These are phyloP conservation scores for Cladophialophora bantiana DNA, from an alignment of 2,329 filamentous ascomycete genomes.

Conservation along the genomic window DNA sequence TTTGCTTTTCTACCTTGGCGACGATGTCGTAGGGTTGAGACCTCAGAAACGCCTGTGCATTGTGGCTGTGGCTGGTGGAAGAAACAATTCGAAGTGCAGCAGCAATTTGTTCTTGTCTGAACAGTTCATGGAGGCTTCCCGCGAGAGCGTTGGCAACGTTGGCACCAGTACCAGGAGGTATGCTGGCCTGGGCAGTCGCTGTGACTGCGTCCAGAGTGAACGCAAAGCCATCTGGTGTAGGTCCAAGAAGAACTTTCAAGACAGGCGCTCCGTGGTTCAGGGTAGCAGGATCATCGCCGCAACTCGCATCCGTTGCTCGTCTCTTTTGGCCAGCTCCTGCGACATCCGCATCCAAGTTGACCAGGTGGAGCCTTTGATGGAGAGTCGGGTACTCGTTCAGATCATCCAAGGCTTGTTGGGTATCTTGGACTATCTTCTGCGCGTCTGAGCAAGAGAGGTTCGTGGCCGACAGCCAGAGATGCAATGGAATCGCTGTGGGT, in stretches of 20 bases:
- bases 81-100: slow-evolving; percentile 64
- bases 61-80: slow-evolving; percentile 42
- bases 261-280: slow-evolving; percentile 58
- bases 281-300: slow-evolving; percentile 41
- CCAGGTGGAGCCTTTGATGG: slow-evolving; percentile 75
- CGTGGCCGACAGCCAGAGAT: slow-evolving; percentile 77
- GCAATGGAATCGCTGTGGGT: slow-evolving; percentile 84
- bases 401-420: slow-evolving; percentile 85
- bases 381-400: slow-evolving; percentile 86
- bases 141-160: slow-evolving; percentile 69
- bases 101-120: slow-evolving; percentile 89
- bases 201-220: slow-evolving; percentile 28
- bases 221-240: slow-evolving; percentile 47
- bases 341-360: slow-evolving; percentile 45
- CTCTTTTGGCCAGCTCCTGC: slow-evolving; percentile 5
- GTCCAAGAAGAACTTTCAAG: slow-evolving; percentile 73
- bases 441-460: slow-evolving; percentile 71
- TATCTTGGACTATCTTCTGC: slow-evolving; percentile 76
- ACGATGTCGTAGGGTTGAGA: slow-evolving; percentile 54
- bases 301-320: slow-evolving; percentile 6
- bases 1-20: slow-evolving; percentile 70
- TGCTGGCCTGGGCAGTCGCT: slow-evolving; percentile 25
- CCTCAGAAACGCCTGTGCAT: slow-evolving; percentile 45
- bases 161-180: slow-evolving; percentile 9
- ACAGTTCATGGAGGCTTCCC: slow-evolving; percentile 76